Evolutionary conservation across 495 filamentous ascomycete species (phyloP).

Genomic region (Talaromyces stipitatus): DNA sequence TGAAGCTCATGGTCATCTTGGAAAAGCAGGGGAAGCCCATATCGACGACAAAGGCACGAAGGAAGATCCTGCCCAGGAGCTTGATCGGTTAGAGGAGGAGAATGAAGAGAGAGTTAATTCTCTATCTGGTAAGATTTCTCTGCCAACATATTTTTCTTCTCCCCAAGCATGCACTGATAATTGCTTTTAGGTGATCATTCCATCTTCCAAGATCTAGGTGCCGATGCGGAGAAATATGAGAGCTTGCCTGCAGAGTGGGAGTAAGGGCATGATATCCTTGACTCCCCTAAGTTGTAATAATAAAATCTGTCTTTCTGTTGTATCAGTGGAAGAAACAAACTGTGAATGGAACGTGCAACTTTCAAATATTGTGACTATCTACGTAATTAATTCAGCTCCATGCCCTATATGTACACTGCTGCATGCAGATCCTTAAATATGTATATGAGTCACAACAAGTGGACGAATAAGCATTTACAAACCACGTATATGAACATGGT

Average conservation of each 20-base stretch:
- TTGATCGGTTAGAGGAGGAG: slow-evolving; percentile 54
- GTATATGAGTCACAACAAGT: no score
- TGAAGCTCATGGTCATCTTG: slow-evolving; percentile 51
- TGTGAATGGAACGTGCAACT: no score
- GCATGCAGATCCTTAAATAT: no score
- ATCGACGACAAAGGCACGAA: slow-evolving; percentile 50
- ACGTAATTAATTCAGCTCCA: no score
- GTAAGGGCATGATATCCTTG: not conserved
- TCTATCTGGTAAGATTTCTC: slow-evolving; percentile 36
- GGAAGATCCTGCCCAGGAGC: slow-evolving; percentile 50
- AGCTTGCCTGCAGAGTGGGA: slow-evolving; percentile 45
- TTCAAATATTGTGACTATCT: no score
- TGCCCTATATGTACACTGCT: no score
- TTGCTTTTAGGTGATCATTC: slow-evolving; percentile 34
- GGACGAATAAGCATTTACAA: no score
- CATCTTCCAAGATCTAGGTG: slow-evolving; percentile 45
- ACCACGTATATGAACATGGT: no score
- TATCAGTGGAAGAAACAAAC: not conserved
- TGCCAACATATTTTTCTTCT: not conserved
- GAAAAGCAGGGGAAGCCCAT: slow-evolving; percentile 55
- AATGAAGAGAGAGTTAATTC: slow-evolving; percentile 53
- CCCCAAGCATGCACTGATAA: not conserved
- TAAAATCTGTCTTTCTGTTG: not conserved
- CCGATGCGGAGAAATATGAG: slow-evolving; percentile 44
- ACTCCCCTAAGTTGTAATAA: not conserved